A percentile compares a stretch with the other conserved stretches of the same genome.
These are phyloP conservation scores for Collybia mongolica DNA, from an alignment of 768 basidiomycete species.

Conservation along the genomic window DNA sequence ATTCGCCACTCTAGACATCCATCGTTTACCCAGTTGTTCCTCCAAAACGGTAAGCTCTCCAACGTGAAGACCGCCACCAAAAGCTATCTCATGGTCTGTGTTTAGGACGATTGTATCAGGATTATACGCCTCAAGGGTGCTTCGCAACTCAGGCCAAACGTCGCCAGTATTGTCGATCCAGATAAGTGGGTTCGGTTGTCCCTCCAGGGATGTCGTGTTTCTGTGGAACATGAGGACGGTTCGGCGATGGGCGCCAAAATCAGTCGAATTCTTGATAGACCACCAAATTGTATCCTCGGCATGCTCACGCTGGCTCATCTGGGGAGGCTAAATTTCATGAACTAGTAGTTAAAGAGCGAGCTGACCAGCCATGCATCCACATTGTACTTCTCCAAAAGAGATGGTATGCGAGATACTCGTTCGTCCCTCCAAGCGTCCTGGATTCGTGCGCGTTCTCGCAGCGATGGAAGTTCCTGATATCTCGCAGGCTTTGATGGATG, in stretches of 20 bases:
- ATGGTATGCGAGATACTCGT: conserved; percentile 39
- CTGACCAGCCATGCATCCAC: conserved; percentile 42
- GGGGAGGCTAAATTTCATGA: conserved; percentile 1
- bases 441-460: conserved; percentile 38
- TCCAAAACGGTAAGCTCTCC: conserved; percentile 41
- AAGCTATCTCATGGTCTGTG: conserved; percentile 42
- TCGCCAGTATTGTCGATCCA: conserved; percentile 51
- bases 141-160: conserved; percentile 45
- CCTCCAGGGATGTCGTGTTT: conserved; percentile 32
- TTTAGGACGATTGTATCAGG: conserved; percentile 46
- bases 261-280: conserved; percentile 47
- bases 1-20: conserved; percentile 39
- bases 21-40: conserved; percentile 36
- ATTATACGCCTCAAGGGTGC: conserved; percentile 29
- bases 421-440: conserved; percentile 40
- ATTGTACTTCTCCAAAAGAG: conserved; percentile 38
- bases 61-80: conserved; percentile 48
- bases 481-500: conserved; percentile 28
- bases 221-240: conserved; percentile 51
- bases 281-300: conserved; percentile 56
- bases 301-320: conserved; percentile 49
- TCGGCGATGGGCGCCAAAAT: conserved; percentile 45
- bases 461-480: conserved; percentile 34
- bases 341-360: not conserved
- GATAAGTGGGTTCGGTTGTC: conserved; percentile 39